A percentile compares a stretch with the other conserved stretches of the same genome.
Evolutionary conservation across 257 asterid genomes (phyloP).

Genomic region (Parsonsia alboflavescens): DNA sequence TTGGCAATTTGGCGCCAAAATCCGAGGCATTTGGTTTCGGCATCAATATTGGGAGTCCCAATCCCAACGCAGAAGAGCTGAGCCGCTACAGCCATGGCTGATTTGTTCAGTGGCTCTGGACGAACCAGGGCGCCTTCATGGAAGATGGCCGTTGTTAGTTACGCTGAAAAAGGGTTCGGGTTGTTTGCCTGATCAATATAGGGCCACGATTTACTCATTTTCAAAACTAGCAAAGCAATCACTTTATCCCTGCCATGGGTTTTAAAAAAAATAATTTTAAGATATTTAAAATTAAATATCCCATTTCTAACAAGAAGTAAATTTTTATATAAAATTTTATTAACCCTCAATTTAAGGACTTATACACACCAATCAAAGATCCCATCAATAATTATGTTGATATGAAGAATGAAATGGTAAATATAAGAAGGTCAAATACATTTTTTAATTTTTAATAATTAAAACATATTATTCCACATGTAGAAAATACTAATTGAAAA

Average conservation of each 20-base stretch:
- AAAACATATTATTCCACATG: too few species aligned
- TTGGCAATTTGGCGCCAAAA: constrained; percentile 18
- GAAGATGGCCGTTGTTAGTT: constrained; percentile 6
- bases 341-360: too few species aligned
- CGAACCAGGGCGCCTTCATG: neutral
- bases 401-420: too few species aligned
- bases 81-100: constrained; percentile 19
- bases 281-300: too few species aligned
- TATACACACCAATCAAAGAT: too few species aligned
- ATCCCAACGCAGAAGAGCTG: constrained; percentile 15
- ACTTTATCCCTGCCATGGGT: neutral
- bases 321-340: too few species aligned
- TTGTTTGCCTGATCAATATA: constrained; percentile 20
- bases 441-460: too few species aligned
- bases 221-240: neutral
- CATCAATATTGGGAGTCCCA: constrained; percentile 10
- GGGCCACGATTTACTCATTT: constrained; percentile 23
- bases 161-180: constrained; percentile 1
- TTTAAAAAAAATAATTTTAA: too few species aligned
- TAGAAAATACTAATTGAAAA: too few species aligned
- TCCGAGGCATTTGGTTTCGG: neutral
- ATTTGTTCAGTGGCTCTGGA: neutral
- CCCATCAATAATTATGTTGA: too few species aligned
- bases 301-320: too few species aligned
- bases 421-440: too few species aligned